Percentiles rank a stretch among this genome's conserved stretches.
Conservation (phyloP, 2,329 filamentous ascomycete species). For the Magnaporthiopsis poae region DNA sequence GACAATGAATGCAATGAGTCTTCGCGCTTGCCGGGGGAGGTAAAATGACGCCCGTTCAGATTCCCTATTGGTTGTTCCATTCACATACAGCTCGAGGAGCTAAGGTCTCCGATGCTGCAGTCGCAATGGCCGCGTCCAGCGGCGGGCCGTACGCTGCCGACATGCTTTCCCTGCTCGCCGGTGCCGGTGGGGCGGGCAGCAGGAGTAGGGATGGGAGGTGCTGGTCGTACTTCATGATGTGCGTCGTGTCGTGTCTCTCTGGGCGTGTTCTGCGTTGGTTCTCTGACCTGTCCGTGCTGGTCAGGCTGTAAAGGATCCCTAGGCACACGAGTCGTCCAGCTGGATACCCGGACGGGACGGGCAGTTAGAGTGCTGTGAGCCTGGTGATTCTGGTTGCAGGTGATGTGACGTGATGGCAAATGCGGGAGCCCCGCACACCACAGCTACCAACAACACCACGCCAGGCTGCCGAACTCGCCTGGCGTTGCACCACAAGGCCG, state of each 20-base stretch:
- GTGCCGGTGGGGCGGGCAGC: slow-evolving; percentile 52
- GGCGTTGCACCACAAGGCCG: too few species aligned
- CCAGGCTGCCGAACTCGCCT: neutral
- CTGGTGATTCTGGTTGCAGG: neutral
- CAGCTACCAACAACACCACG: neutral
- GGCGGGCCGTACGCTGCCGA: slow-evolving; percentile 51
- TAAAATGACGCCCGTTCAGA: too few species aligned
- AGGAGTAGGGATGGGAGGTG: slow-evolving; percentile 46
- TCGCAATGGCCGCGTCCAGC: slow-evolving; percentile 44
- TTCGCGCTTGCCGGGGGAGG: too few species aligned
- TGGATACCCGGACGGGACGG: neutral
- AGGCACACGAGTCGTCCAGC: neutral
- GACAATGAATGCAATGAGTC: too few species aligned
- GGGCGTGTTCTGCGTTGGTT: neutral
- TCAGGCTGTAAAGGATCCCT: neutral
- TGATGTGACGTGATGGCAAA: neutral
- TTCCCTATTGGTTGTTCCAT: too few species aligned
- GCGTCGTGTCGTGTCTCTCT: neutral
- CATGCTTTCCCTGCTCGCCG: slow-evolving; percentile 40
- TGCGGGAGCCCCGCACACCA: neutral
- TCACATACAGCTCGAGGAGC: too few species aligned
- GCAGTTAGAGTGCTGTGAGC: too few species aligned
- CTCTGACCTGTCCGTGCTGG: neutral
- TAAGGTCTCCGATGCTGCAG: too few species aligned
- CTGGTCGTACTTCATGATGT: slow-evolving; percentile 9